Percentiles rank a stretch among this genome's conserved stretches.
Evolutionary conservation across 2,329 filamentous ascomycete species (phyloP).

Genomic region (Colletotrichum sp.): DNA sequence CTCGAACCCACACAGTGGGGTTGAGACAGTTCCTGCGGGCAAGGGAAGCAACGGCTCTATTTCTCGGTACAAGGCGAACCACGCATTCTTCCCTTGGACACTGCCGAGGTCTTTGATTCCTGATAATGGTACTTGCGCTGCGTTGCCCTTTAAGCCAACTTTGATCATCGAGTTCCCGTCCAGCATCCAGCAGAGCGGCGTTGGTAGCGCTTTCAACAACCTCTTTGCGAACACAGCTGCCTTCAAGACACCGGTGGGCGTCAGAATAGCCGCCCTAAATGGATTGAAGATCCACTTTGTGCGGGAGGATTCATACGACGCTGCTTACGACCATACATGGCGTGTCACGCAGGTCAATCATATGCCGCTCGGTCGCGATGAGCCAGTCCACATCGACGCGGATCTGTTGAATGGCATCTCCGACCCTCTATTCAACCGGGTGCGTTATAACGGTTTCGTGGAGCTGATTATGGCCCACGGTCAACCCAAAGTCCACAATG

Average conservation of each 20-base stretch:
- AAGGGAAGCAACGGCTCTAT: conserved; percentile 46
- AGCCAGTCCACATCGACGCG: conserved; percentile 81
- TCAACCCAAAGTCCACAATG: conserved; percentile 27
- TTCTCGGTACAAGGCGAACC: conserved; percentile 65
- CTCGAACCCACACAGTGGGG: conserved; percentile 63
- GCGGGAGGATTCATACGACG: conserved; percentile 56
- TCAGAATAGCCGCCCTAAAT: conserved; percentile 46
- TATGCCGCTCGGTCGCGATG: conserved; percentile 82
- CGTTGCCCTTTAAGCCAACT: conserved; percentile 72
- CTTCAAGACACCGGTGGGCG: conserved; percentile 25
- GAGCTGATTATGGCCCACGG: conserved; percentile 72
- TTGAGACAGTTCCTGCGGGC: conserved; percentile 36
- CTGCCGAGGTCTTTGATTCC: conserved; percentile 79
- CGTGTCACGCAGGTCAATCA: conserved; percentile 82
- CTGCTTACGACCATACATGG: conserved; percentile 54
- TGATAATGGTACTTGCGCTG: conserved; percentile 75
- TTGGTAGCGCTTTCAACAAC: conserved; percentile 45
- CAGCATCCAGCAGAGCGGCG: conserved; percentile 39
- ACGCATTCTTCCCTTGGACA: conserved; percentile 93
- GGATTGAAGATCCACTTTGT: conserved; percentile 70
- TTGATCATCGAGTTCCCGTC: conserved; percentile 70
- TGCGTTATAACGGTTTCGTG: conserved; percentile 74
- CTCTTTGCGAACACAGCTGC: conserved; percentile 41
- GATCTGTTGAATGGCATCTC: conserved; percentile 77
- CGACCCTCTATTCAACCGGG: conserved; percentile 83